Evolutionary conservation across 805 yeast species (phyloP), one percentile per base, ranked within the genome.

Genomic region (Kuraishia borneana): DNA sequence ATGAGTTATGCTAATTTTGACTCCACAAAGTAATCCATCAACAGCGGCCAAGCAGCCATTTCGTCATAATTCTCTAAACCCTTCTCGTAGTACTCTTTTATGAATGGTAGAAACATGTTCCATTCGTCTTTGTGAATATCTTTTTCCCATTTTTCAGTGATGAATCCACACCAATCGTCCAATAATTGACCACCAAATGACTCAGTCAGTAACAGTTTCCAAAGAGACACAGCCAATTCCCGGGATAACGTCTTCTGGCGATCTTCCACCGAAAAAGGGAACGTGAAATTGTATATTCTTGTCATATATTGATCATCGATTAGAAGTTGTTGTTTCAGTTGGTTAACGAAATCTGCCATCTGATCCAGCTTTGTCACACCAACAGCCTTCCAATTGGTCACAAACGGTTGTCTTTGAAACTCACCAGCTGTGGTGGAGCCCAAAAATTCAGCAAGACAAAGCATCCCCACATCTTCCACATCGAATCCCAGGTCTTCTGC

Each of bases 41-140:
- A 60, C 35, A 83, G 73, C 4, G 97, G 98, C 97, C 97, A 89
- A 1, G 96, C 83, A 18, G 81, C 87, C 44, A 71, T 69, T 42
- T 80, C 92, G 45, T 81, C 88, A 53, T 87, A 88, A 2, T 54
- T 57, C 12, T 56, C 55, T 4, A 89, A 59, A 1, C 48, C 41
- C 0, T 81, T 73, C 39, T 83, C 82, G 1, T 71, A 54, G 39
- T 65, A 65, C 39, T 70, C 70, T 35, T 60, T 54, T 36, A 79
- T 54, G 46, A 87, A 84, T 36, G 76, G 73, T 36, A 67, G 67
- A 36, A 82, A 60, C 96, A 88, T 87, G 40, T 71, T 67, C 96
- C 96, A 89, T 18, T 77, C 72, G 48, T 89, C 98, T 41, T 58
- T 70, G 4, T 82, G 68, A 25, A 92, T 65, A 4, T 63, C 54